Conservation (phyloP, 2,329 filamentous ascomycete genomes). For the Rosellinia necatrix region DNA sequence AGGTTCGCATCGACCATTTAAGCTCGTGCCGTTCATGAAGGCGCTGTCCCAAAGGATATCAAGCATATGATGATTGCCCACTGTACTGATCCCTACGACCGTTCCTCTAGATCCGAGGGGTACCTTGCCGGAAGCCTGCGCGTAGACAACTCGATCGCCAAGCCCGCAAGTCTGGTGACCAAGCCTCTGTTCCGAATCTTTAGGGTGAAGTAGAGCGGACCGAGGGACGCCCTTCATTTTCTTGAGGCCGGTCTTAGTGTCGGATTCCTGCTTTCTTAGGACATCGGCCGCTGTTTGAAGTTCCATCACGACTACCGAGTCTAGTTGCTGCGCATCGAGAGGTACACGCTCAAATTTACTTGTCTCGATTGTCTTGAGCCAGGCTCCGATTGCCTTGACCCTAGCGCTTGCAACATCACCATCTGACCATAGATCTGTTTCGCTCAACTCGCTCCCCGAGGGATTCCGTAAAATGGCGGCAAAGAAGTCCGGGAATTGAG, state of each 20-base stretch:
- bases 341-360: slow-evolving; percentile 96
- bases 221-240: slow-evolving; percentile 82
- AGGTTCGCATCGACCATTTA: slow-evolving; percentile 86
- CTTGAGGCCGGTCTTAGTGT: slow-evolving; percentile 62
- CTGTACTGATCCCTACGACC: slow-evolving; percentile 91
- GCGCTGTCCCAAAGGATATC: slow-evolving; percentile 93
- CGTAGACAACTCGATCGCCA: slow-evolving; percentile 91
- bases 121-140: slow-evolving; percentile 89
- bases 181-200: slow-evolving; percentile 91
- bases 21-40: slow-evolving; percentile 95
- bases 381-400: slow-evolving; percentile 91
- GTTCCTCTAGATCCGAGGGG: slow-evolving; percentile 91
- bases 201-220: slow-evolving; percentile 86
- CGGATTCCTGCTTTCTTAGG: slow-evolving; percentile 55
- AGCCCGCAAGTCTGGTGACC: slow-evolving; percentile 81
- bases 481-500: slow-evolving; percentile 93
- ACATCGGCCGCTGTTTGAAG: slow-evolving; percentile 78
- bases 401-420: slow-evolving; percentile 72
- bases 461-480: slow-evolving; percentile 85
- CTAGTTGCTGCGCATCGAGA: slow-evolving; percentile 92
- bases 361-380: slow-evolving; percentile 89
- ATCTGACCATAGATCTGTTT: slow-evolving; percentile 83
- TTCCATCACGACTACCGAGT: slow-evolving; percentile 82
- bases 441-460: slow-evolving; percentile 79
- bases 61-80: slow-evolving; percentile 77